Base-by-base conservation (phyloP, 768 basidiomycete genomes). In the Serendipita vermifera region DNA sequence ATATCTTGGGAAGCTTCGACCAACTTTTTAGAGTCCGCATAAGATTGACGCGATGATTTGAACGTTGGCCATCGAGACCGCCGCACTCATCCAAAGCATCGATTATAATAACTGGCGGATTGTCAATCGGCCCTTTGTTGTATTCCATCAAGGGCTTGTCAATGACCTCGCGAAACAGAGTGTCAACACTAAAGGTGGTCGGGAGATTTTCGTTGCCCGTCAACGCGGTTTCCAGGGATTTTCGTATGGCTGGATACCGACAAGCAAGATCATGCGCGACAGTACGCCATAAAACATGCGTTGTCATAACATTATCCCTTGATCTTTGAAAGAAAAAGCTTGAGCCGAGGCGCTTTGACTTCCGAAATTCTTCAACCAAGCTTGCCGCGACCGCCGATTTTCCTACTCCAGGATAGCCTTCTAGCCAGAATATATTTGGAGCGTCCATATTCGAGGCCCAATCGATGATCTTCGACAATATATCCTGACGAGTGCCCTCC, bases 11-110 rank as follows among this genome's bases (percentile, higher is more conserved):
- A 14, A 65, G 61, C 3, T 51, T 39, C 5, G 58, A 40, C 63
- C 65, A 66, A 5, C 38, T 57, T 48, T 53, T 62, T 27, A 66
- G 33, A 1, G 62, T 64, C n/a, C 59, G 54, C 31, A 68, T 56
- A 20, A 67, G 61, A 9, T n/a, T 38, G 9, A 53, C 29, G 1
- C 64, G 60, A 22, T 67, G 59, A 0, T 32, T 48, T 1, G 46
- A 51, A 3, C 15, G 46, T 11, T 17, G n/a, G 3, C 62, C 57
- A 33, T 57, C 55, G 1, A 61, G 43, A 5, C 63, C 62, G 9
- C 65, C 65, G 56, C 65, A 67, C 46, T 69, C 66, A 40, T 70
- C 69, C 40, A 67, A 36, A 3, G 68, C 69, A 58, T 70, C 69
- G 33, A 70, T 59, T 3, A 69, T 61, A 31, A 68, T 58, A 6